Base-by-base conservation (phyloP, 805 yeast genomes). In the Ogataea pignaliae region DNA sequence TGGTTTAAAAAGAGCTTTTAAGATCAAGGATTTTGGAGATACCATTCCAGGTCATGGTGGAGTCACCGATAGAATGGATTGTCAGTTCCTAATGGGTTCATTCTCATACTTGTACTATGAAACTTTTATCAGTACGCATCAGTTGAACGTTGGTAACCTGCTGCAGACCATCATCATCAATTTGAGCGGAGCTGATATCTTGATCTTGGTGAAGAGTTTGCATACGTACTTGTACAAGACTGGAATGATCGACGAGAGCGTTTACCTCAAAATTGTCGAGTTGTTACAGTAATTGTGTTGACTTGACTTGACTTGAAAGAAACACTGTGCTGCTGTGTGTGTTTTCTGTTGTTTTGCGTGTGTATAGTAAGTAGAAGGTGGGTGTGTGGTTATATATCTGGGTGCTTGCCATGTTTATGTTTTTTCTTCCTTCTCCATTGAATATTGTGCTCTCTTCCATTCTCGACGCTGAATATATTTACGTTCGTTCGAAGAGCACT, bases 31-130 rank as follows among this genome's bases (percentile, higher is more conserved):
- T 67, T 93, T 93, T 60, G 99, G 98, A 54, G 95, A 91, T 60
- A 91, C 98, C 10, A 93, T 93, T 54, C 99, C 99, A 13, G 99
- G 99, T 29, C 99, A 93, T 62, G 99, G 99, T 51, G 99, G 99
- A 54, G 83, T 93, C 53, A 90, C 97, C 21, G 99, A 93, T 64
- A 79, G 99, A 69, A 83, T 93, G 72, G 99, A 93, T 68, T 93
- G 99, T 68, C 98, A 93, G 69, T 93, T 91, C 62, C 72, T 93
- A 55, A 93, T 93, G 98, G 99, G 99, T 11, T 87, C 95, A 34
- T 93, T 93, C 62, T 78, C 93, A 30, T 90, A 89, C 61, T 72
- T 93, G 53, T 93, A 93, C 69, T 90, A 83, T 66, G 97, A 91
- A 65, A 88, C 97, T 2, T 93, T 93, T 63, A 78, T 93, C 53